Percentiles rank a stretch among this genome's conserved stretches.
phyloP scores from a whole-genome alignment of 1,139 yeast species.

The Debaryomyces robertsiae region DNA sequence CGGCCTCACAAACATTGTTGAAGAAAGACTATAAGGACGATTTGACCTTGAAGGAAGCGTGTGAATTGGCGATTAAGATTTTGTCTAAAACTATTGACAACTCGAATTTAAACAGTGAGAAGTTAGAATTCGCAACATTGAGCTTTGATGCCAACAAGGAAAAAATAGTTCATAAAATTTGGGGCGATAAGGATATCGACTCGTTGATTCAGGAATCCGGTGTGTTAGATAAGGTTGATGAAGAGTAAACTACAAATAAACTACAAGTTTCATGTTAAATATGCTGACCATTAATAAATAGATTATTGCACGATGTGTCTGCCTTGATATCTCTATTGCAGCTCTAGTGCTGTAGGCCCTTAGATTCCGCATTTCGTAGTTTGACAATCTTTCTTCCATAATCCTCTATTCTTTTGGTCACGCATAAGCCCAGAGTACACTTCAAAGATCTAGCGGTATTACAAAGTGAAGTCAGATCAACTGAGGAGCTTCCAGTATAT shows the following conservation, averaged over 20 bases:
- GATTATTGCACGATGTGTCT: no score
- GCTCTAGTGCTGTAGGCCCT: no score
- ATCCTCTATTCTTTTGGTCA: no score
- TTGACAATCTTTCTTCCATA: no score
- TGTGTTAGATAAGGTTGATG: constrained; percentile 49
- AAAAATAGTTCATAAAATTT: constrained; percentile 67
- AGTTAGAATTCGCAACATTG: constrained; percentile 84
- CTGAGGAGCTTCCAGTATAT: no score
- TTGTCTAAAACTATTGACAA: constrained; percentile 94
- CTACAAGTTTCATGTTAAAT: no score
- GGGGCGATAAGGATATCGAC: constrained; percentile 80
- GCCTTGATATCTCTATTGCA: no score
- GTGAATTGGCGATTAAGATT: constrained; percentile 87
- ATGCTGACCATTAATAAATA: background rate
- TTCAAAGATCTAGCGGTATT: no score
- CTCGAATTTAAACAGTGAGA: constrained; percentile 80
- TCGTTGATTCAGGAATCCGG: constrained; percentile 73
- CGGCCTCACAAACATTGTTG: constrained; percentile 92
- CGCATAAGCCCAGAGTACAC: no score
- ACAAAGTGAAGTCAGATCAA: no score
- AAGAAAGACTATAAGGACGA: constrained; percentile 95
- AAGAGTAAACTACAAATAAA: constrained; percentile 19
- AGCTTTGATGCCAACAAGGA: constrained; percentile 54
- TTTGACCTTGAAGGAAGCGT: constrained; percentile 73
- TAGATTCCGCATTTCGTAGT: no score